phyloP scores from a whole-genome alignment of 176 grass and related monocot genomes.

The Lolium perenne region DNA sequence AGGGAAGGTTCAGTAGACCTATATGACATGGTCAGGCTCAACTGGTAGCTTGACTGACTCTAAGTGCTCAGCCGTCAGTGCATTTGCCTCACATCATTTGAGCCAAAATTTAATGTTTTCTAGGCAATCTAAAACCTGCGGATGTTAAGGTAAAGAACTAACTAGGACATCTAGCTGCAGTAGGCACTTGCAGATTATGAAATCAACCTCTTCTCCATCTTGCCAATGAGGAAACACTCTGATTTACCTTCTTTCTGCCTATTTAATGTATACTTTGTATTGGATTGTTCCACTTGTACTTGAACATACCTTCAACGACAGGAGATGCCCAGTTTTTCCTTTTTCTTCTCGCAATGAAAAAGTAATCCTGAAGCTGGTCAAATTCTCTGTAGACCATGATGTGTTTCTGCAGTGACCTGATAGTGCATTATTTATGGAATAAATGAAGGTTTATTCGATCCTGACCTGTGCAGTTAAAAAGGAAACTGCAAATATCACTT shows the following conservation, averaged over 20 bases:
- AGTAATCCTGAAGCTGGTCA: neutral
- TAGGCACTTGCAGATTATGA: constrained; percentile 14
- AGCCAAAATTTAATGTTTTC: constrained; percentile 3
- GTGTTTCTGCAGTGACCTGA: neutral
- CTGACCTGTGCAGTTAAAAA: neutral
- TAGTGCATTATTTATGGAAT: constrained; percentile 8
- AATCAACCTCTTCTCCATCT: constrained; percentile 27
- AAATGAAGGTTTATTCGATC: constrained; percentile 14
- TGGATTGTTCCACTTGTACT: neutral
- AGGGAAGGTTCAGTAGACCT: constrained; percentile 28
- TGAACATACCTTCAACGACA: constrained; percentile 6
- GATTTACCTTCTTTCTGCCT: constrained; percentile 9
- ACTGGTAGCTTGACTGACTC: constrained; percentile 59
- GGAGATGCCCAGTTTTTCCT: neutral
- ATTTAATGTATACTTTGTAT: constrained; percentile 20
- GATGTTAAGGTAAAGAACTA: constrained; percentile 29
- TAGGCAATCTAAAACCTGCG: constrained; percentile 13
- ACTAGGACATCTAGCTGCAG: constrained; percentile 27
- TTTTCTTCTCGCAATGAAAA: constrained; percentile 23
- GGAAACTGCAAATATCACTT: neutral
- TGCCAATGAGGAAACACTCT: constrained; percentile 26
- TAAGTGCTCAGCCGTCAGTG: neutral
- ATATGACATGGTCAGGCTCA: constrained; percentile 61
- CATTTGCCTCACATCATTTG: constrained; percentile 3
- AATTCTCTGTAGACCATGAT: constrained; percentile 18